These are phyloP conservation scores for Wickerhamiella kazuoi DNA, from an alignment of 805 yeast species.

Conservation along the genomic window DNA sequence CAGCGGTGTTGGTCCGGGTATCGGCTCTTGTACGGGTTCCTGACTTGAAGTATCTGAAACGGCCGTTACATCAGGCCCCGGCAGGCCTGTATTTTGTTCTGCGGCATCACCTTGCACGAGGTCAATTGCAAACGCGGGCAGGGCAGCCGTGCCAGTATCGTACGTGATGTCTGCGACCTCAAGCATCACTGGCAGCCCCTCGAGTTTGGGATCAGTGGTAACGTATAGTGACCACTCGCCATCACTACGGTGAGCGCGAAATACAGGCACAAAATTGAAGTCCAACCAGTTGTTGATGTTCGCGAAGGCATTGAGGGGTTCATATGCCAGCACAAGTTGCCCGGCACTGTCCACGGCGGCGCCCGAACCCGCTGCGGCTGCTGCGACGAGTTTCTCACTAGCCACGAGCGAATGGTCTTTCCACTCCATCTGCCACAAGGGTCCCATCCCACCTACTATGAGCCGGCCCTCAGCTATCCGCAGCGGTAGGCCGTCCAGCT, in stretches of 20 bases:
- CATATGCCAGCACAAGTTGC: constrained; percentile 6
- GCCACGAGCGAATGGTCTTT: constrained; percentile 6
- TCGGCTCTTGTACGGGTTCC: too few relatives aligned
- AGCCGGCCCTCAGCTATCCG: constrained; percentile 10
- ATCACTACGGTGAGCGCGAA: constrained; percentile 4
- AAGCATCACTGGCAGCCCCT: constrained; percentile 8
- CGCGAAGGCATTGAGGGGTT: constrained; percentile 4
- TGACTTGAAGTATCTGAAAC: too few relatives aligned
- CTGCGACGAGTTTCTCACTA: constrained; percentile 9
- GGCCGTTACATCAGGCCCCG: too few relatives aligned
- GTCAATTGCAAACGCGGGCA: too few relatives aligned
- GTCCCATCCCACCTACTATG: constrained; percentile 7
- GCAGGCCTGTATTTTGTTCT: too few relatives aligned
- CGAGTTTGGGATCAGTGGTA: constrained; percentile 1
- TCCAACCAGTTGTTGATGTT: constrained; percentile 10
- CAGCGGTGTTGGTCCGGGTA: too few relatives aligned
- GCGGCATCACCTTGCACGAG: too few relatives aligned
- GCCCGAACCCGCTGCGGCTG: constrained; percentile 9
- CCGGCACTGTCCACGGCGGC: constrained; percentile 6
- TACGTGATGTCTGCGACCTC: constrained; percentile 9
- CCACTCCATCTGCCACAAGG: constrained; percentile 8
- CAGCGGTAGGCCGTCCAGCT: constrained; percentile 7
- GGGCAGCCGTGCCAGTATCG: neutral
- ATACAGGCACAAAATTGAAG: constrained; percentile 5
- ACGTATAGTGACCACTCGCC: constrained; percentile 6